These are phyloP conservation scores for Polytrichum commune DNA, from an alignment of 225 moss, liverwort and hornwort species.

Conservation along the genomic window DNA sequence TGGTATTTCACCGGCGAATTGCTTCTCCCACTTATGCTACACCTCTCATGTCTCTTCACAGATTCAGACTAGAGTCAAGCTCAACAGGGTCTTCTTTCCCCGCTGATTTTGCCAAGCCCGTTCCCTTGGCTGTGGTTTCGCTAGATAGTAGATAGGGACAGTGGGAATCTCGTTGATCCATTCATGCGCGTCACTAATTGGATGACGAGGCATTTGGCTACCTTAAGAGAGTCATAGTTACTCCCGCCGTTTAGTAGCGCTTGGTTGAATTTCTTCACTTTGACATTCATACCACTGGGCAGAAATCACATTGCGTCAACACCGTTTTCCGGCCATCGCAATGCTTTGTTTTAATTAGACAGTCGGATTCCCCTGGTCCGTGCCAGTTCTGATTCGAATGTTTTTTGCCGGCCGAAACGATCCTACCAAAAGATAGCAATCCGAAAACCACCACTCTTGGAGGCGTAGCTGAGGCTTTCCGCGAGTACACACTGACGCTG, in stretches of 20 bases:
- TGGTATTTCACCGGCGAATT: too few species aligned
- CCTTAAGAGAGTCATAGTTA: background rate
- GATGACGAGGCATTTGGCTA: background rate
- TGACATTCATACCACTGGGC: conserved; percentile 5
- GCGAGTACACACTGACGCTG: too few species aligned
- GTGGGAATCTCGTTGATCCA: conserved; percentile 7
- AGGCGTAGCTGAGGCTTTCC: too few species aligned
- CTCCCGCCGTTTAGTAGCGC: conserved; percentile 5
- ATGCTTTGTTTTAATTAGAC: too few species aligned
- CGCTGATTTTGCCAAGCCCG: conserved; percentile 8
- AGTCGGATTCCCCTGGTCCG: too few species aligned
- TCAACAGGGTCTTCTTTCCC: conserved; percentile 12
- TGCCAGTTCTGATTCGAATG: too few species aligned
- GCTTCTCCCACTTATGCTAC: conserved; percentile 9
- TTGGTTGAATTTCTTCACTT: conserved; percentile 10
- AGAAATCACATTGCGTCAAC: background rate
- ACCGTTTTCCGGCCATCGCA: too few species aligned
- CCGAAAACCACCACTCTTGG: too few species aligned
- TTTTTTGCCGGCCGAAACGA: too few species aligned
- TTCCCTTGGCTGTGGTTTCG: conserved; percentile 9
- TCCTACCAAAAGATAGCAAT: too few species aligned
- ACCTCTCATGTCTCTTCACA: conserved; percentile 11
- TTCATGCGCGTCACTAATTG: background rate
- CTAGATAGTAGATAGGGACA: conserved; percentile 7
- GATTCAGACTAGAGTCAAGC: conserved; percentile 6